Evolutionary conservation across 352 stramenopile species (phyloP), one percentile per base, ranked within the genome.

Genomic region (Bremia lactucae): DNA sequence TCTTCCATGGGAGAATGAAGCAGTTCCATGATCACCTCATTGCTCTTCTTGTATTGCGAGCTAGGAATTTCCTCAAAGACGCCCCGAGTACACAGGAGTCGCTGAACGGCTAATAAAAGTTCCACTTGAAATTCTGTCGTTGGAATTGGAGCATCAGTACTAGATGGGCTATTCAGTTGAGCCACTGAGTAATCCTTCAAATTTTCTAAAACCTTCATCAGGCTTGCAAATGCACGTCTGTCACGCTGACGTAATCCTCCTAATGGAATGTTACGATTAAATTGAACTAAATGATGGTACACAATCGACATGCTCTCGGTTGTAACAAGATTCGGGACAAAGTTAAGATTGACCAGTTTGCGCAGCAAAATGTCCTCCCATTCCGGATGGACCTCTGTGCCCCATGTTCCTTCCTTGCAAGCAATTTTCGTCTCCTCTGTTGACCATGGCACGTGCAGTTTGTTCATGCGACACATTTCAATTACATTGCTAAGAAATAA

Each of bases 401-500:
- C 65, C 80, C 80, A 93, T 3, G 71, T 87, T 33, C 80, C 80
- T 65, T 90, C 80, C 46, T 93, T 93, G 53, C 80, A 93, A 1
- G 66, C 80, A 46, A 90, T 66, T 49, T 70, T 75, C 5, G 80
- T 90, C 49, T 93, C 80, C 62, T 89, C 80, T 0, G 80, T 90
- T 20, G 80, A 93, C 80, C 76, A 90, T 6, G 74, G 73, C 22
- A 93, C 68, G 38, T 93, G 80, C 18, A 90, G 42, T 48, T 90
- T 88, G 63, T 90, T 93, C 72, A 90, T 85, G 6, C 75, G 71
- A 28, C 76, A 88, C 74, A 93, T 88, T 40, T 93, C 80, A 38
- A 93, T 80, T 62, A 93, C 64, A 38, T 93, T 93, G 50, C 72
- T 77, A 33, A 93, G 26, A 42, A 89, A 88, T 21, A 93, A 37